Evolutionary conservation across 2,329 filamentous ascomycete genomes (phyloP), one percentile per base, ranked within the genome.

Genomic region (Venturia carpophila): DNA sequence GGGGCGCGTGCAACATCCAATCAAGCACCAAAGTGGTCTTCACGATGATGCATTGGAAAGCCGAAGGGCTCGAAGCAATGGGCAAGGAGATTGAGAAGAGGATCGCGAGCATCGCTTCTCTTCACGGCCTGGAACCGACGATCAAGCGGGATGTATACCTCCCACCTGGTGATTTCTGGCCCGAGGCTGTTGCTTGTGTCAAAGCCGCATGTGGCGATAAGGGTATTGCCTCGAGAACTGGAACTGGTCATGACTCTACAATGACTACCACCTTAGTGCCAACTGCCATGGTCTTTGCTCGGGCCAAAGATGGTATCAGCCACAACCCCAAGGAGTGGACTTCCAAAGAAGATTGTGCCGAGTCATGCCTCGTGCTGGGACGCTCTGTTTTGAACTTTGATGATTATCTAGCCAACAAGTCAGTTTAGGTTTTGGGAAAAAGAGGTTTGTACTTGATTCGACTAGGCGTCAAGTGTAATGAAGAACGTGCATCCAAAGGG

Each of bases 271-370:
- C 81, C 68, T 77, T 78, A 47, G 84, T 82, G 56, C 85, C 85
- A 19, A 87, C 85, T 1, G 82, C 83, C 56, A 88, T 88, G 85
- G 84, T 88, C 37, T 88, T 88, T 68, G 82, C 87, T 21, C 84
- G 84, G 5, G 87, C 84, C 68, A 81, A 79, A 70, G 81, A 85
- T 69, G 85, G 85, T 0, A 74, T 88, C 27, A 86, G 83, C 69
- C 85, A 88, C 71, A 82, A 87, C 69, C 85, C 86, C 1, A 79
- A 82, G 52, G 86, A 88, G 70, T 87, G 84, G 69, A 83, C 82
- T 43, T 81, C 79, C 45, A 78, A 80, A 0, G 83, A 85, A 56
- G 84, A 87, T 71, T 87, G 83, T 70, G 78, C 79, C 11, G 69
- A 71, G 58, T 67, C 69, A 39, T 68, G 69, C 19, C 67, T 70